Evolutionary conservation across 495 filamentous ascomycete genomes (phyloP).

Genomic region (Annulohypoxylon moriforme): DNA sequence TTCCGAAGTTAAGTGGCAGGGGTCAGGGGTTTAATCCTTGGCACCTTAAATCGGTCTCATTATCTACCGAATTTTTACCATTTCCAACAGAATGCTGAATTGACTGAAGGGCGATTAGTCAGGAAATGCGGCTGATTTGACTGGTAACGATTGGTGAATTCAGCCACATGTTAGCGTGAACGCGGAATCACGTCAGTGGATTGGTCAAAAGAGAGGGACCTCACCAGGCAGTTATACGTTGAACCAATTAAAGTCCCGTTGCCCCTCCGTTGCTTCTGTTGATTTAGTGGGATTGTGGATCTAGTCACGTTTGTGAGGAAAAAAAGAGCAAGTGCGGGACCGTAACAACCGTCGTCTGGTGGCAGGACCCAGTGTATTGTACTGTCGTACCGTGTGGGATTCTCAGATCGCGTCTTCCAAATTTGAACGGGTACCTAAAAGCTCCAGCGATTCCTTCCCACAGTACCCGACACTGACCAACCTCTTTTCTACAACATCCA

Average conservation of each 20-base stretch:
- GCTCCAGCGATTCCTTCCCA: constrained; percentile 16
- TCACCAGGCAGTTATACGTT: constrained; percentile 15
- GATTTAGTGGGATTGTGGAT: constrained; percentile 46
- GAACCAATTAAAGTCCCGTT: constrained; percentile 58
- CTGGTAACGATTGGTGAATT: constrained; percentile 23
- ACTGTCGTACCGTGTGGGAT: constrained; percentile 38
- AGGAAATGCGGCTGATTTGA: constrained; percentile 14
- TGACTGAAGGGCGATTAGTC: too few species aligned
- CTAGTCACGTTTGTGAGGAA: constrained; percentile 35
- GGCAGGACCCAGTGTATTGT: constrained; percentile 24
- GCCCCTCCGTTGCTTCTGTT: constrained; percentile 63
- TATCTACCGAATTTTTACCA: constrained; percentile 31
- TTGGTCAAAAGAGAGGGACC: constrained; percentile 35
- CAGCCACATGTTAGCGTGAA: constrained; percentile 23
- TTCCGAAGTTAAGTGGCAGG: constrained; percentile 36
- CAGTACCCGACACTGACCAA: constrained; percentile 13
- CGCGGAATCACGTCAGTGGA: constrained; percentile 49
- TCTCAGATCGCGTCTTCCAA: constrained; percentile 35
- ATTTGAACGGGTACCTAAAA: neutral
- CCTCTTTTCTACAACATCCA: constrained; percentile 10
- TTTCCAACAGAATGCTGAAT: too few species aligned
- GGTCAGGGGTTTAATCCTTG: constrained; percentile 19
- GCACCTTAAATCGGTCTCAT: neutral
- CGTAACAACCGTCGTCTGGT: constrained; percentile 24
- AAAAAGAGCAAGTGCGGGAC: constrained; percentile 39